Evolutionary conservation across 257 asterid genomes (phyloP), one percentile per base, ranked within the genome.

Genomic region (Ilex asprella): DNA sequence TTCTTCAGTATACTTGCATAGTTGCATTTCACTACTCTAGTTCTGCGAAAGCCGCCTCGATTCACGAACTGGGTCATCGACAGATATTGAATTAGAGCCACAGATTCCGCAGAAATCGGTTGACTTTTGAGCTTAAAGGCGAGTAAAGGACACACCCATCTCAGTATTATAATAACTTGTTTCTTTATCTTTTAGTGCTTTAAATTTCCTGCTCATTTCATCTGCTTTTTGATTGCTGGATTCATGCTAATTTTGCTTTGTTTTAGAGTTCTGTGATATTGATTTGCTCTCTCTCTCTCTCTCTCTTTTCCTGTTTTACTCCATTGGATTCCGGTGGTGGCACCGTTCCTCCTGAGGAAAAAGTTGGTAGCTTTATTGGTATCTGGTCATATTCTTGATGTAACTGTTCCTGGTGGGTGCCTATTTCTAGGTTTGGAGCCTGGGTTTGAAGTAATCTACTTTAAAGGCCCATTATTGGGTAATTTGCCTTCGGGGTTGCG

Each of bases 301-400:
- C 12, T 41, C 47, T 41, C 47, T 41, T 41, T 11, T 0, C 47
- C 10, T 41, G 21, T 50, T n/a, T 50, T 50, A 5, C 55, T 50
- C 55, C 55, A 9, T 50, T 50, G 55, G 55, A 50, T 50, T 50
- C 55, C 55, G 55, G 55, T 50, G 55, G 10, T 46, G 52, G 52
- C 4, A 14, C 4, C 10, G 15, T 14, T 46, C 15, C 13, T 46
- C 15, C 14, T 46, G 14, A 46, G 52, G 6, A 46, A 46, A 46
- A 46, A 46, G 47, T 46, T 46, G 13, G n/a, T 46, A 46, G 57
- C 57, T 53, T 53, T 53, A 49, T 53, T 21, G 30, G 57, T 53
- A 0, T 53, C 30, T 53, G 57, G 57, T 21, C 30, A 0, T 2
- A 7, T 53, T 49, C 10, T 49, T 53, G 30, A 53, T 53, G 14